phyloP scores from a whole-genome alignment of 345 rosid genomes.

The Salix exigua region DNA sequence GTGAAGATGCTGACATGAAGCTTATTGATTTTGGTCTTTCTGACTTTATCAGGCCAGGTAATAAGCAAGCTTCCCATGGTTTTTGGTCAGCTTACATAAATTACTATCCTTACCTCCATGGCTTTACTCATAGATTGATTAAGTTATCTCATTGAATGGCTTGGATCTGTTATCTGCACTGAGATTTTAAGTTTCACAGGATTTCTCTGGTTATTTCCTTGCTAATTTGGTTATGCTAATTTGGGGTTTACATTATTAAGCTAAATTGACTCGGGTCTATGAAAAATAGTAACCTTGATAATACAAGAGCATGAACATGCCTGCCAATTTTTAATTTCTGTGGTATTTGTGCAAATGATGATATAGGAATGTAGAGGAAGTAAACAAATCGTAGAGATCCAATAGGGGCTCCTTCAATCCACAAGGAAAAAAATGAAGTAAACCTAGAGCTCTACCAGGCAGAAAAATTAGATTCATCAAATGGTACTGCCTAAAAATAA shows the following conservation, averaged over 20 bases:
- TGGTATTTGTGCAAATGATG: background rate
- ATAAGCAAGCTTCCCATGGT: background rate
- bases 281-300: background rate
- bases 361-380: too few relatives aligned
- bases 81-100: background rate
- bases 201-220: background rate
- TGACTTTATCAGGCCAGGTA: slow-evolving; percentile 79
- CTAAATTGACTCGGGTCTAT: background rate
- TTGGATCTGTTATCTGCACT: background rate
- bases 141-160: background rate
- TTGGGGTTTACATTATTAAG: background rate
- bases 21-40: slow-evolving; percentile 96
- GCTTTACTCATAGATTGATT: background rate
- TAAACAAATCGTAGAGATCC: too few relatives aligned
- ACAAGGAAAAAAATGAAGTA: too few relatives aligned
- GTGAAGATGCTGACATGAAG: slow-evolving; percentile 79
- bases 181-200: background rate
- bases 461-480: too few relatives aligned
- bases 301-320: background rate
- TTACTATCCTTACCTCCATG: background rate
- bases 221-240: background rate
- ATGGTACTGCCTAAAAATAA: too few relatives aligned
- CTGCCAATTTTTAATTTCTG: background rate
- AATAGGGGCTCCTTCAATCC: too few relatives aligned
- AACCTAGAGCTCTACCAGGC: too few relatives aligned